Conservation (phyloP, 768 basidiomycete species). For the Naganishia antarctica region DNA sequence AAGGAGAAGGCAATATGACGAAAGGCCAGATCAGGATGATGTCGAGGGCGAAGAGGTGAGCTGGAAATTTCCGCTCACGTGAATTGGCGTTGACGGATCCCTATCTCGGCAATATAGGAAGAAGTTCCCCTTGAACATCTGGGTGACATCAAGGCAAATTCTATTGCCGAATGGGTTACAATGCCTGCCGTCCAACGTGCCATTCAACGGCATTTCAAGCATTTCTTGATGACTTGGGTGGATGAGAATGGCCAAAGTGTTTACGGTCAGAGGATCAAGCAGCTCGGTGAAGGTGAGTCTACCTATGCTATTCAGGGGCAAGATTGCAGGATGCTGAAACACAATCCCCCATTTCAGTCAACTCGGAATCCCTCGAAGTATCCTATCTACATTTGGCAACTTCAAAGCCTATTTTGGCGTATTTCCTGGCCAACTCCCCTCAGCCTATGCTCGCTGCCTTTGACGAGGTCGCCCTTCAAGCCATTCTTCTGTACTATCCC, state of each 20-base stretch:
- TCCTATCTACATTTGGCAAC: conserved; percentile 90
- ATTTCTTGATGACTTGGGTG: conserved; percentile 92
- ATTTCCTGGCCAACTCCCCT: conserved; percentile 94
- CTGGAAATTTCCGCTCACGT: background rate
- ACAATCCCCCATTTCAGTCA: conserved; percentile 56
- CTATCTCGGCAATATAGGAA: conserved; percentile 52
- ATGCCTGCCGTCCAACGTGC: conserved; percentile 83
- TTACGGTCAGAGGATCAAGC: conserved; percentile 87
- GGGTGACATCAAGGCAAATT: conserved; percentile 95
- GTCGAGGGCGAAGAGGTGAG: conserved; percentile 58
- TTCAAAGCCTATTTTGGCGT: conserved; percentile 91
- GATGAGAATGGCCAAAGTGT: conserved; percentile 88
- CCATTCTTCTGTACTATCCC: conserved; percentile 92
- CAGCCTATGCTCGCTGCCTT: conserved; percentile 88
- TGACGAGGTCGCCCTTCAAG: conserved; percentile 88
- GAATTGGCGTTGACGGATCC: background rate
- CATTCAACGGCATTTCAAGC: conserved; percentile 84
- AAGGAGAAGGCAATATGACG: conserved; percentile 87
- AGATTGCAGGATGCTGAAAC: background rate
- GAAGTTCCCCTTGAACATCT: conserved; percentile 93
- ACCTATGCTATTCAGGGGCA: background rate
- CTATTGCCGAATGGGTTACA: conserved; percentile 95
- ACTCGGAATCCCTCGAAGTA: conserved; percentile 94
- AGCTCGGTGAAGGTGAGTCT: conserved; percentile 82
- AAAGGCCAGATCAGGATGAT: conserved; percentile 83